phyloP scores from a whole-genome alignment of 2,329 filamentous ascomycete genomes.

The Beauveria bassiana region DNA sequence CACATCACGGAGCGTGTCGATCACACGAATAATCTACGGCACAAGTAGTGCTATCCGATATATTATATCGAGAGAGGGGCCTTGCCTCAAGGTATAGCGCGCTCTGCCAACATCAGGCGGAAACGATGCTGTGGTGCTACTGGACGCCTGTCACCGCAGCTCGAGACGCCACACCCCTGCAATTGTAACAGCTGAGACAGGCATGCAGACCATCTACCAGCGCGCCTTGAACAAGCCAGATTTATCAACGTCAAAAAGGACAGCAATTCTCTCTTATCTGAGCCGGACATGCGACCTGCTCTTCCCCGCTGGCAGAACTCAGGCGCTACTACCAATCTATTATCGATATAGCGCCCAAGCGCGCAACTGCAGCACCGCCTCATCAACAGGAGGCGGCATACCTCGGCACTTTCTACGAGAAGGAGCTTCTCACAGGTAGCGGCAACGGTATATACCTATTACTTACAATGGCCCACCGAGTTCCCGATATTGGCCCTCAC shows the following conservation, averaged over 20 bases:
- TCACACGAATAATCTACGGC: neutral
- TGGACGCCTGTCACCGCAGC: neutral
- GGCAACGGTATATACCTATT: neutral
- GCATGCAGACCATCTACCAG: neutral
- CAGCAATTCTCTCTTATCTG: neutral
- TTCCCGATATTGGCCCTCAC: neutral
- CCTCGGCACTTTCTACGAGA: neutral
- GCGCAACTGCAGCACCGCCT: neutral
- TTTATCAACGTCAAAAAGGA: neutral
- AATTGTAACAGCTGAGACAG: conserved; percentile 5
- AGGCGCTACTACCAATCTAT: neutral
- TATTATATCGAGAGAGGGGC: no score
- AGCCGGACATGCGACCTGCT: neutral
- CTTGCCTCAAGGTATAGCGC: neutral
- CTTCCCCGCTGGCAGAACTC: neutral
- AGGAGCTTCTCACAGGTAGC: neutral
- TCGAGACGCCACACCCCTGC: conserved; percentile 9
- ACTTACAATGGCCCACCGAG: conserved; percentile 3
- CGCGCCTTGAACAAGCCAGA: neutral
- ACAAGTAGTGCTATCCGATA: neutral
- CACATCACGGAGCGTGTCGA: neutral
- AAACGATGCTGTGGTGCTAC: neutral
- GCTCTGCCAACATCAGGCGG: neutral
- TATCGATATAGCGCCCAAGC: neutral
- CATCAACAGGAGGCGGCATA: neutral